These are phyloP conservation scores for Candida loeiensis DNA, from an alignment of 805 yeast species.

Conservation along the genomic window DNA sequence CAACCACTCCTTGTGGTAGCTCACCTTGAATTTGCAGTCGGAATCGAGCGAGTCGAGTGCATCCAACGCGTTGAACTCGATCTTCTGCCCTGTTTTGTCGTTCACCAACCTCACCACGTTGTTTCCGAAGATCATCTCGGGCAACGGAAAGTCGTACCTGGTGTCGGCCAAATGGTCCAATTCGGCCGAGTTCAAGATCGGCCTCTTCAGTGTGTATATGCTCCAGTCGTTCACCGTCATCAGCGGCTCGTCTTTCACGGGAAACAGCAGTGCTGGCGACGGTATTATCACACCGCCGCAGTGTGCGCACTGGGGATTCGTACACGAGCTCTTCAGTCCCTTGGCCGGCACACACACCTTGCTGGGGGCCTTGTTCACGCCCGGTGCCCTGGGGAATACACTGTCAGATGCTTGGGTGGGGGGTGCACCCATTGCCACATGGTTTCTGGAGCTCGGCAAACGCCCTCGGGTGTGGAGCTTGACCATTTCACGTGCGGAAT, in stretches of 20 bases:
- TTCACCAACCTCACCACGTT: constrained; percentile 55
- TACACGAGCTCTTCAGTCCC: constrained; percentile 30
- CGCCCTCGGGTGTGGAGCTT: constrained; percentile 46
- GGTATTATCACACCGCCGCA: constrained; percentile 80
- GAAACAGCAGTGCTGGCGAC: constrained; percentile 63
- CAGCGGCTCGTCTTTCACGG: constrained; percentile 64
- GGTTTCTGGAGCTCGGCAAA: constrained; percentile 2
- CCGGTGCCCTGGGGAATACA: constrained; percentile 2
- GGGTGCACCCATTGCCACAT: constrained; percentile 6
- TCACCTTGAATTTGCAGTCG: constrained; percentile 50
- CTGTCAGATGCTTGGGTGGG: constrained; percentile 1
- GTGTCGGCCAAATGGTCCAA: constrained; percentile 62
- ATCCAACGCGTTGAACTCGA: constrained; percentile 73
- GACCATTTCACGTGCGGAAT: constrained; percentile 64
- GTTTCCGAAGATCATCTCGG: constrained; percentile 97
- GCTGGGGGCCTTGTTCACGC: neutral
- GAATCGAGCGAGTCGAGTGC: constrained; percentile 48
- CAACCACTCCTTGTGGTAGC: constrained; percentile 85
- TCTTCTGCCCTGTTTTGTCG: constrained; percentile 36
- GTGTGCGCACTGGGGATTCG: constrained; percentile 50
- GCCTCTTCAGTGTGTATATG: constrained; percentile 65
- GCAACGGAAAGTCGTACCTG: constrained; percentile 73
- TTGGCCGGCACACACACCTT: constrained; percentile 41
- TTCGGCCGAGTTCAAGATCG: constrained; percentile 72
- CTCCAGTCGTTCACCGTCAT: constrained; percentile 73